Evolutionary conservation across 2,329 filamentous ascomycete species (phyloP).

Genomic region (Byssochlamys sp.): DNA sequence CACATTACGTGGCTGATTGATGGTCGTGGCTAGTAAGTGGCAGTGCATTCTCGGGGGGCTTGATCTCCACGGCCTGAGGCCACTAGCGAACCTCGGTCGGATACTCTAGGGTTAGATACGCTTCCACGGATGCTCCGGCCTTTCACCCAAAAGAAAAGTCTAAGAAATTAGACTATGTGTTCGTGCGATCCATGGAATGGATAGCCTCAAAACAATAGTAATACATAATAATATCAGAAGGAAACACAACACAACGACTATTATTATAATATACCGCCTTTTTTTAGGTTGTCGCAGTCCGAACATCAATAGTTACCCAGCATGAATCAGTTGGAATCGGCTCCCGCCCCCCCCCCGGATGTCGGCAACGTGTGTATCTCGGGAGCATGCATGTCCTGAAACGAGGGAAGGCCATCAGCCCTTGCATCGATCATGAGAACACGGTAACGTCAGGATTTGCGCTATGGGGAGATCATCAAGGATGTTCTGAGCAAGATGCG

Average conservation of each 20-base stretch:
- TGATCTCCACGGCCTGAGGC: not conserved
- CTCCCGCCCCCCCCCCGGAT: not conserved
- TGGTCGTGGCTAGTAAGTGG: not conserved
- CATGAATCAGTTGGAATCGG: not conserved
- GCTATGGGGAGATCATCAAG: not conserved
- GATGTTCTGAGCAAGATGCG: not conserved
- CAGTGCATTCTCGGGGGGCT: not conserved
- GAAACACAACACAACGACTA: no score
- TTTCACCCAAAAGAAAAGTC: not conserved
- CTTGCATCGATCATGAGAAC: not conserved
- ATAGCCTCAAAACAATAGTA: no score
- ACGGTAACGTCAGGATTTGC: not conserved
- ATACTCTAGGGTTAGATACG: no score
- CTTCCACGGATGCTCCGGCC: not conserved
- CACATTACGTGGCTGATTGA: not conserved
- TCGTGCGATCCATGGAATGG: no score
- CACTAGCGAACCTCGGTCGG: not conserved
- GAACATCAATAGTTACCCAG: no score
- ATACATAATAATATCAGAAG: no score
- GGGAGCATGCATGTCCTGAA: not conserved
- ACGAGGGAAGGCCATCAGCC: not conserved
- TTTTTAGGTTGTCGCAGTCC: no score
- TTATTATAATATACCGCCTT: no score
- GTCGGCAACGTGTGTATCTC: not conserved
- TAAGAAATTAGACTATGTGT: no score